Conservation (phyloP, 2,329 filamentous ascomycete species). For the Orbilia oligospora region DNA sequence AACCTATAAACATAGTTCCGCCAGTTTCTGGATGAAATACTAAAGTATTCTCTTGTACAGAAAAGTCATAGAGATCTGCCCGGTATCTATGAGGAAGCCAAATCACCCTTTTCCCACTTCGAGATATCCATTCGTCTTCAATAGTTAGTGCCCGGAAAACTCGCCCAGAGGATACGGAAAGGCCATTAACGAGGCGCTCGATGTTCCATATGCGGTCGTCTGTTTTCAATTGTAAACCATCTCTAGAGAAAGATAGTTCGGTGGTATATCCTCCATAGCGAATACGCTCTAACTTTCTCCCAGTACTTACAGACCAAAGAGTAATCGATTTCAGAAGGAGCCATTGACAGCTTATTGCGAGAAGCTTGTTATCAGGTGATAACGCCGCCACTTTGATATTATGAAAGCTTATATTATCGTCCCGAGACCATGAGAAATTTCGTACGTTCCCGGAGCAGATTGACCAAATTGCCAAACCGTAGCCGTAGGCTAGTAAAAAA, state of each 20-base stretch:
- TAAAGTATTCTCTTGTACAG: background rate
- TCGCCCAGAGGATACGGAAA: background rate
- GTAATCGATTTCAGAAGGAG: background rate
- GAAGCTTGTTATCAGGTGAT: background rate
- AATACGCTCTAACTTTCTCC: background rate
- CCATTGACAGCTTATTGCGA: background rate
- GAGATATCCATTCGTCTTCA: background rate
- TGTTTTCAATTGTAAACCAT: background rate
- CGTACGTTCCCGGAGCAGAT: too few relatives aligned
- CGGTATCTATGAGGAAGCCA: slow-evolving; percentile 3
- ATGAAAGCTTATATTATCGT: too few relatives aligned
- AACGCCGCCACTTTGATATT: background rate
- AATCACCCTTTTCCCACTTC: background rate
- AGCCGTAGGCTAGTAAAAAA: background rate
- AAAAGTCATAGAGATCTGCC: too few relatives aligned
- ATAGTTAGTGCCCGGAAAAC: background rate
- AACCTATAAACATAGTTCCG: background rate
- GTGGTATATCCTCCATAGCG: background rate
- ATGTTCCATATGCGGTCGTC: background rate
- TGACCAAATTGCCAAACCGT: background rate
- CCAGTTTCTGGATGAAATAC: background rate
- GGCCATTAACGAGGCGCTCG: background rate
- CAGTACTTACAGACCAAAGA: background rate
- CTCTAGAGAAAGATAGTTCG: background rate
- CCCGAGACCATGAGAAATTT: too few relatives aligned